A percentile compares a stretch with the other conserved stretches of the same genome.
Conservation (phyloP, 73 alveolate species). For the Paramecium primaurelia region DNA sequence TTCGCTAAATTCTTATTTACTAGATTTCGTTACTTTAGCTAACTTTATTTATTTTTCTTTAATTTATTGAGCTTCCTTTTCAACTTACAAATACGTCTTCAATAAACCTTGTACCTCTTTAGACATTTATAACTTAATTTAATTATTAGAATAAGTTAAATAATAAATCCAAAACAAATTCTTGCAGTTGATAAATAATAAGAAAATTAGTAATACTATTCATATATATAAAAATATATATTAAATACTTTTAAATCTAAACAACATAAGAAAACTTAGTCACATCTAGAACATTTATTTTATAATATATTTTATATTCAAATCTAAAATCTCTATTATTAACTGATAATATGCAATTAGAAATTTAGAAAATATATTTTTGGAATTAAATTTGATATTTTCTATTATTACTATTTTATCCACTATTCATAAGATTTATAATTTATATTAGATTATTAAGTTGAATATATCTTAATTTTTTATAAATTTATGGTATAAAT, state of each 20-base stretch:
- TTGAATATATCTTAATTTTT: background rate
- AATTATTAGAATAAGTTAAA: background rate
- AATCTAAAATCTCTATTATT: too few species aligned
- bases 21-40: background rate
- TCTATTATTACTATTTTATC: background rate
- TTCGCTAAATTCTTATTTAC: background rate
- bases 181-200: background rate
- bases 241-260: background rate
- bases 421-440: background rate
- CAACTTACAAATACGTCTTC: background rate
- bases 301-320: too few species aligned
- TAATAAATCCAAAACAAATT: background rate
- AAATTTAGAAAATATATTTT: too few species aligned
- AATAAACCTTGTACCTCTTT: background rate
- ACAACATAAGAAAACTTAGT: background rate
- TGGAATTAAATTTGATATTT: background rate
- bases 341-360: too few species aligned
- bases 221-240: too few species aligned
- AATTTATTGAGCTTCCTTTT: constrained; percentile 25
- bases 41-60: background rate
- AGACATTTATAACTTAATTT: background rate
- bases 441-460: too few species aligned
- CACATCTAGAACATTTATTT: background rate
- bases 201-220: background rate
- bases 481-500: background rate